phyloP scores from a whole-genome alignment of 768 basidiomycete species.

The Pholiota molesta region DNA sequence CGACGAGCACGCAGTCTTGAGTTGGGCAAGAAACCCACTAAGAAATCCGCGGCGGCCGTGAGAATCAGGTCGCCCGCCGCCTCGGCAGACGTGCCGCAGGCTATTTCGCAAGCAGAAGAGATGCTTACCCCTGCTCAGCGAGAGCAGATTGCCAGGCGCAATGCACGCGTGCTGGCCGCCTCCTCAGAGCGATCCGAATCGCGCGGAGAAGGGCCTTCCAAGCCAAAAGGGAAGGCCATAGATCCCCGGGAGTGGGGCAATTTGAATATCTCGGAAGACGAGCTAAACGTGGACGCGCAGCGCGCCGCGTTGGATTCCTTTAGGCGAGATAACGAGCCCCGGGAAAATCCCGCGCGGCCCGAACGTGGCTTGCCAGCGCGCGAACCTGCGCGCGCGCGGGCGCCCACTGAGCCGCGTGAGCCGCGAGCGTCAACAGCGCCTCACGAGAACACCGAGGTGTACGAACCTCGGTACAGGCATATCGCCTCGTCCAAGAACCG shows the following conservation, averaged over 20 bases:
- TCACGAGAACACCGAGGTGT: neutral
- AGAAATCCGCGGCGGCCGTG: neutral
- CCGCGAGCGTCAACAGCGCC: too few relatives aligned
- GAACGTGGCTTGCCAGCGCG: too few relatives aligned
- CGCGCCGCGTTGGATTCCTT: neutral
- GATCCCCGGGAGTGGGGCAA: neutral
- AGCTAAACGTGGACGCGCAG: neutral
- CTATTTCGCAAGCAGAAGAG: neutral
- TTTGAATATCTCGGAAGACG: neutral
- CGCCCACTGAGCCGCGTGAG: too few relatives aligned
- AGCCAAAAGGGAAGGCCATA: neutral
- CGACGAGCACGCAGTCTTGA: too few relatives aligned
- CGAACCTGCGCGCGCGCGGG: too few relatives aligned
- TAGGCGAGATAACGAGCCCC: neutral
- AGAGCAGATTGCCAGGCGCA: neutral
- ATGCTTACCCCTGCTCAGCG: neutral
- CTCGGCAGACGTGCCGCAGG: neutral
- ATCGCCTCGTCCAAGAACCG: neutral
- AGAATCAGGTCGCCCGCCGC: neutral
- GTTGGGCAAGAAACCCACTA: too few relatives aligned
- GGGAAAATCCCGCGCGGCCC: too few relatives aligned
- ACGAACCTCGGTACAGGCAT: neutral
- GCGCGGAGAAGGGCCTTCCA: neutral
- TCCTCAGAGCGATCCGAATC: neutral
- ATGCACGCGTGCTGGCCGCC: neutral